phyloP scores from a whole-genome alignment of 2,329 filamentous ascomycete species.

The Cercospora berteroae region DNA sequence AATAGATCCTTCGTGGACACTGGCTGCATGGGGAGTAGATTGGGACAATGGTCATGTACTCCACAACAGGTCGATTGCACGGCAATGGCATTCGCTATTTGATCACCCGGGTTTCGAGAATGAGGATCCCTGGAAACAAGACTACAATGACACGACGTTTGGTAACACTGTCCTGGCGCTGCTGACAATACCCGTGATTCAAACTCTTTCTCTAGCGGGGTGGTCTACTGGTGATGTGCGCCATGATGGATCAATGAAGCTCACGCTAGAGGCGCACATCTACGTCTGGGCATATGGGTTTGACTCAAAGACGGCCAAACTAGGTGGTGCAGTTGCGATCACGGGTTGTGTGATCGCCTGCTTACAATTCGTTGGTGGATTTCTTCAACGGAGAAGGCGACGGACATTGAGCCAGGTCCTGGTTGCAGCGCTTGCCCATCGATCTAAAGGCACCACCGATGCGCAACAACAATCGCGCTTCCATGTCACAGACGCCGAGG shows the following conservation, averaged over 20 bases:
- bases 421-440: not conserved
- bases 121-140: too few species aligned
- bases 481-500: not conserved
- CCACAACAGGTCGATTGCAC: not conserved
- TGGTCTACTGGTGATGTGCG: not conserved
- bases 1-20: not conserved
- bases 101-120: too few species aligned
- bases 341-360: not conserved
- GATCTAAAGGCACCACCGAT: not conserved
- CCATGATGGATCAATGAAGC: not conserved
- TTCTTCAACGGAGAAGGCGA: not conserved
- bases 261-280: not conserved
- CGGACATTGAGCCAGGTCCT: not conserved
- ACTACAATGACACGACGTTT: not conserved
- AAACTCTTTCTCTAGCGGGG: not conserved
- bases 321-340: not conserved
- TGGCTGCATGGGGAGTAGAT: not conserved
- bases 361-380: not conserved
- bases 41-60: not conserved
- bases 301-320: not conserved
- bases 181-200: not conserved
- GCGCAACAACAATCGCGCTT: not conserved
- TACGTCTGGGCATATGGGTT: not conserved
- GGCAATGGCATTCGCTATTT: not conserved
- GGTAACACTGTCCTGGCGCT: not conserved